Evolutionary conservation across 1,139 yeast genomes (phyloP).

Genomic region (Candida gigantensis): DNA sequence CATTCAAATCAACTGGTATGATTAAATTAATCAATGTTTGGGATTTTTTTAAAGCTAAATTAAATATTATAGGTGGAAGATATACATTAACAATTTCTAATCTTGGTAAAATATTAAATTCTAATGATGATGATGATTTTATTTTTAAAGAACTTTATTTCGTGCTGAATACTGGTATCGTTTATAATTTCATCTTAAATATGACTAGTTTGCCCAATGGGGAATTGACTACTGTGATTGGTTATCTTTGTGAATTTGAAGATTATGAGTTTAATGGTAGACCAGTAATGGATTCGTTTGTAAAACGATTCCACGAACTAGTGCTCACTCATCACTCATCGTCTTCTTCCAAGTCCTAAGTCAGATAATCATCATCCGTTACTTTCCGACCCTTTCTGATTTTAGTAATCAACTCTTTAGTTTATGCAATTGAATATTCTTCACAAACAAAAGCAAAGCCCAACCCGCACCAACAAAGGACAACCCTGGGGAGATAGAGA

Average conservation of each 20-base stretch:
- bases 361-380: conserved; percentile 3
- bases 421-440: conserved; percentile 55
- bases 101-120: conserved; percentile 20
- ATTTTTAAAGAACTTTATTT: conserved; percentile 22
- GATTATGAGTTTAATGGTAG: conserved; percentile 8
- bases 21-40: conserved; percentile 17
- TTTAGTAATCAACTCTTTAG: conserved; percentile 33
- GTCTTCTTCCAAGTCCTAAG: conserved; percentile 6
- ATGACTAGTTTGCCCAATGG: conserved; percentile 19
- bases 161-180: conserved; percentile 22
- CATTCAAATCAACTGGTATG: conserved; percentile 20
- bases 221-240: conserved; percentile 22
- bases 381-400: conserved; percentile 12
- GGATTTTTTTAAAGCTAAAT: conserved; percentile 13
- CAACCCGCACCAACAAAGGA: no score
- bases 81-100: conserved; percentile 24
- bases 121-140: conserved; percentile 13
- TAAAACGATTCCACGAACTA: conserved; percentile 7
- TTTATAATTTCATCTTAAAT: conserved; percentile 23
- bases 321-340: conserved; percentile 3
- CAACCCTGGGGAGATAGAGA: no score
- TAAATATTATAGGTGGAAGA: conserved; percentile 16
- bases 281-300: conserved; percentile 14
- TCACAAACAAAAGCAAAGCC: no score
- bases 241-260: conserved; percentile 21